Evolutionary conservation across 192 early-diverging fungal species (phyloP).

Genomic region (Podila horticola): DNA sequence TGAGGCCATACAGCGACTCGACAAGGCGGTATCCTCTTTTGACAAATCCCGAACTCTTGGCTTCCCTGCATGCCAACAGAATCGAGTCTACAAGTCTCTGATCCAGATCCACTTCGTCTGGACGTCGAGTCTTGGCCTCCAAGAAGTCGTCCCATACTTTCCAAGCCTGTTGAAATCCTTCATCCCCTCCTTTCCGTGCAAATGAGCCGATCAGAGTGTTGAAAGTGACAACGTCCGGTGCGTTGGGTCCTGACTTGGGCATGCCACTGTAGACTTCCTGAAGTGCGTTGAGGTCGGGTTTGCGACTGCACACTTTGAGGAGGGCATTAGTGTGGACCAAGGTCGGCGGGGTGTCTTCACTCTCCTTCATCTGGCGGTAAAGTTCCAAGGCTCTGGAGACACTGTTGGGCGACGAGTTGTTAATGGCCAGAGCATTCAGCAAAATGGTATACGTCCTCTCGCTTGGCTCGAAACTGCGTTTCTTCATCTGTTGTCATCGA

Average conservation of each 20-base stretch:
- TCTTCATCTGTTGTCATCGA: constrained; percentile 45
- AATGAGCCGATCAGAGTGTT: constrained; percentile 43
- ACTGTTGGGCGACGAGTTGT: constrained; percentile 31
- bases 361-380: constrained; percentile 22
- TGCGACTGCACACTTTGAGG: constrained; percentile 51
- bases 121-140: constrained; percentile 20
- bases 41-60: constrained; percentile 5
- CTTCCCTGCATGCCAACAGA: constrained; percentile 29
- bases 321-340: constrained; percentile 45
- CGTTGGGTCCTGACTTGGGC: constrained; percentile 20
- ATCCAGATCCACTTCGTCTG: constrained; percentile 33
- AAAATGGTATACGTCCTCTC: constrained; percentile 43
- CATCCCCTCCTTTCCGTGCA: constrained; percentile 32
- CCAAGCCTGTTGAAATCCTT: constrained; percentile 40
- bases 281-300: constrained; percentile 20
- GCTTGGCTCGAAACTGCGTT: constrained; percentile 39
- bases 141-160: constrained; percentile 43
- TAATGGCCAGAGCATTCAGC: constrained; percentile 46
- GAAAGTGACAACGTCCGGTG: constrained; percentile 48
- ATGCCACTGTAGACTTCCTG: constrained; percentile 23
- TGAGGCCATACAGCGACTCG: constrained; percentile 27
- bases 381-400: constrained; percentile 35
- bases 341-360: constrained; percentile 12
- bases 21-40: constrained; percentile 26
- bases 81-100: constrained; percentile 21